Base-by-base conservation (phyloP, 495 filamentous ascomycete genomes). In the Astrothelium subdiscretum region DNA sequence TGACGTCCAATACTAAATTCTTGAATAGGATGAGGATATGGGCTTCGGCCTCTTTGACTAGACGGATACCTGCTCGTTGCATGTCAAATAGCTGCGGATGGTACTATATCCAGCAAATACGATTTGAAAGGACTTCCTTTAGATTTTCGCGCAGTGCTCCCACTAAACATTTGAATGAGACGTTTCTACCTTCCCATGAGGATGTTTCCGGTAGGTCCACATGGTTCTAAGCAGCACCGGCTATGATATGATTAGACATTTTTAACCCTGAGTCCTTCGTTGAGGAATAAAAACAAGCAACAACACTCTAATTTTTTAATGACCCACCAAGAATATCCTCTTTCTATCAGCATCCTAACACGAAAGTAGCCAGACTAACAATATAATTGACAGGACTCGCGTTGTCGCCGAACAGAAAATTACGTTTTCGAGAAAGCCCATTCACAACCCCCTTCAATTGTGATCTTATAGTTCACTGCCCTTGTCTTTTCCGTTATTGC, bases 291-390 rank as follows among this genome's bases (percentile, higher is more conserved):
- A 82, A 77, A 67, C 63, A 72, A 76, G 73, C 76, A 74, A 81
- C 77, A 78, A 81, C 68, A 74, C 78, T 82, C 80, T 82, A 83
- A 83, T 83, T 83, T 83, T 83, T 83, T 83, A 72, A 78, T 83
- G 81, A 83, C 73, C 72, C 69, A 63, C 63, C 58, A 24, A 24
- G 26, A 54, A 5, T 13, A 57, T 54, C 44, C 18, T 62, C 57
- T 12, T 11, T 8, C 48, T 11, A 10, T 29, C 22, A 26, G 8
- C 48, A 26, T 27, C 5, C 24, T 29, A n/a, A 8, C 2, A 4
- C 1, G 29, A 3, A 2, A 1, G 15, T 54, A 29, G 22, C 6
- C 6, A 29, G 4, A 20, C 48, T 54, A 29, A 54, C 48, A 8
- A 20, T 5, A 54, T 27, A 15, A n/a, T 54, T 15, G 0, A 29